Base-by-base conservation (phyloP, 2,329 filamentous ascomycete genomes). In the Diaporthe destruens region DNA sequence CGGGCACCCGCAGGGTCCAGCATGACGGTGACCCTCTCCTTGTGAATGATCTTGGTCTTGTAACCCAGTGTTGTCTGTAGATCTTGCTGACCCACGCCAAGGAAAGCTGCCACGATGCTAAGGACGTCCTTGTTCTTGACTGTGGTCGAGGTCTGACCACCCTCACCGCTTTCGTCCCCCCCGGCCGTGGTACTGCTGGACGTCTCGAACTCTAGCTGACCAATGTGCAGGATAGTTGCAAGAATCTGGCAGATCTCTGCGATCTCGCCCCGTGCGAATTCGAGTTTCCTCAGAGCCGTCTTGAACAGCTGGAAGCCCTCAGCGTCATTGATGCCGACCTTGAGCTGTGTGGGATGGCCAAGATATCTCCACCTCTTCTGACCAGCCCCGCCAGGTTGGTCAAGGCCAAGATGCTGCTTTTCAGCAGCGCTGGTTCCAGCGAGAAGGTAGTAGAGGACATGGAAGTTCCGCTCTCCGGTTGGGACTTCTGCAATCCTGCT, bases 241-340 rank as follows among this genome's bases (percentile, higher is more conserved):
- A 99, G 87, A 63, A 98, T 89, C 84, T 99, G 96, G 82, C 96
- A 99, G 71, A 99, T 95, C 81, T 98, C 96, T 51, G 96, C 96
- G 79, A 99, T 98, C 78, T 98, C 96, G 74, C 92, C 92, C 70
- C 95, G 90, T 5, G 96, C 93, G 75, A 99, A 98, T 82, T 98
- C 96, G 18, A 99, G 88, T 82, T 97, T 98, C 76, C 95, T 90
- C 63, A 99, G 85, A 1, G 96, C 96, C 0, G 94, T 98, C 86
- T 98, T 98, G 88, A 99, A 98, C 69, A 98, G 92, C 80, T 97
- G 94, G 82, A 99, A 99, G 6, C 96, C 96, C 79, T 98, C 95
- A 1, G 92, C 88, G 79, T 99, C 96, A 79, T 99, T 98, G 80
- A 99, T 95, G 72, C 96, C 96, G 36, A 98, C 94, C 82, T 98